Conservation (phyloP, 768 basidiomycete genomes). For the Tulasnella sp. region DNA sequence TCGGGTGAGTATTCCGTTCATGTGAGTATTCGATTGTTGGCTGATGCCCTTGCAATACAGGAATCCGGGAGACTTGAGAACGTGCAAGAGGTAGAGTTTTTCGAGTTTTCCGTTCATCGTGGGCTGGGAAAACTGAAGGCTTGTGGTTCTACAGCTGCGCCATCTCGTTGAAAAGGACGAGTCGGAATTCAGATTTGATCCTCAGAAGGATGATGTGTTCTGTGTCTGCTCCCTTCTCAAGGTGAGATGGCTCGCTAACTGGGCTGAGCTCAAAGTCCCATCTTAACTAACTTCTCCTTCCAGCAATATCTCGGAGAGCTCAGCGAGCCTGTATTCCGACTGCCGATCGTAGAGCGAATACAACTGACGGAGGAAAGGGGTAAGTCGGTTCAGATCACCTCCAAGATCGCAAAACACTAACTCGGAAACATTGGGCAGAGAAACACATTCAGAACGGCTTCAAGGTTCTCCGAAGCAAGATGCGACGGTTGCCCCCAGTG, state of each 20-base stretch:
- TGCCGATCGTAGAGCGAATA: slow-evolving; percentile 68
- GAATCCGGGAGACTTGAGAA: slow-evolving; percentile 78
- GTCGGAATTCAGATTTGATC: slow-evolving; percentile 60
- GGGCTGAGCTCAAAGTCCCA: background rate
- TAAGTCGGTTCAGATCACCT: slow-evolving; percentile 29
- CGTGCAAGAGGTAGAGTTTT: slow-evolving; percentile 59
- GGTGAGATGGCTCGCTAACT: slow-evolving; percentile 34
- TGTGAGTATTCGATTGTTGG: background rate
- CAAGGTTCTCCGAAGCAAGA: slow-evolving; percentile 72
- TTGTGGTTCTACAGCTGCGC: slow-evolving; percentile 47
- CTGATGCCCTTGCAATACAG: slow-evolving; percentile 32
- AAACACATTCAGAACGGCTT: slow-evolving; percentile 66
- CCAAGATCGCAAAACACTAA: background rate
- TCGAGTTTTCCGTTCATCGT: background rate
- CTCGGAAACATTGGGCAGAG: slow-evolving; percentile 35
- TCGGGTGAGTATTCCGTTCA: slow-evolving; percentile 40
- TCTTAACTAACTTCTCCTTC: background rate
- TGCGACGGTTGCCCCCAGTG: slow-evolving; percentile 70
- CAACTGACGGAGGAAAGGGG: slow-evolving; percentile 74
- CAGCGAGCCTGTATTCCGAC: slow-evolving; percentile 83
- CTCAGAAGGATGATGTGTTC: slow-evolving; percentile 66
- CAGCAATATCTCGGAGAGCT: slow-evolving; percentile 77
- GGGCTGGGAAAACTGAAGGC: background rate
- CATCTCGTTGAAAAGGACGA: slow-evolving; percentile 85
- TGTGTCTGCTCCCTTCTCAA: slow-evolving; percentile 80